Conservation (phyloP, 495 filamentous ascomycete genomes). For the Durotheca rogersii region DNA sequence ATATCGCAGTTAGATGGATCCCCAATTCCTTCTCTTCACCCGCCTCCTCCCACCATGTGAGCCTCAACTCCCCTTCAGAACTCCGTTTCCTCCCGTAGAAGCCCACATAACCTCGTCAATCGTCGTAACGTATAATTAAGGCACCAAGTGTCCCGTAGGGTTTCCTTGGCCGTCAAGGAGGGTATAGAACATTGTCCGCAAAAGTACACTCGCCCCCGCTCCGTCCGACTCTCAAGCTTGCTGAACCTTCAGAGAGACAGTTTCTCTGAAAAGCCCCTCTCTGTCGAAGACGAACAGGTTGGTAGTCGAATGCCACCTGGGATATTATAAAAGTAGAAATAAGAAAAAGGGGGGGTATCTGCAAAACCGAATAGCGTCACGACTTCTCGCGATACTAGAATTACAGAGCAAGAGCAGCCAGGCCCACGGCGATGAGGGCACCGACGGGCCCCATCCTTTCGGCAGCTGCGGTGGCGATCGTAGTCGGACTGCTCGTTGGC, state of each 20-base stretch:
- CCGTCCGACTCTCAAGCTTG: too few relatives aligned
- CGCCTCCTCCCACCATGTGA: slow-evolving; percentile 10
- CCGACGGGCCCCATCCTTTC: slow-evolving; percentile 33
- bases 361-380: slow-evolving; percentile 22
- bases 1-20: slow-evolving; percentile 13
- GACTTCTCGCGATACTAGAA: slow-evolving; percentile 8
- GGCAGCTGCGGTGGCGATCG: slow-evolving; percentile 35
- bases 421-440: slow-evolving; percentile 34
- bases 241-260: too few relatives aligned
- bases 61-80: slow-evolving; percentile 17
- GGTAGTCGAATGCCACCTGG: slow-evolving; percentile 13
- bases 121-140: slow-evolving; percentile 18
- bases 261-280: slow-evolving; percentile 9
- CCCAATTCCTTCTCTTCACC: slow-evolving; percentile 1
- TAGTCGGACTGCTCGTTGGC: slow-evolving; percentile 9
- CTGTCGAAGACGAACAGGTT: too few relatives aligned
- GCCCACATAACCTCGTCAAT: slow-evolving; percentile 27
- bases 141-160: slow-evolving; percentile 20
- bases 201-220: slow-evolving; percentile 14
- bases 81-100: slow-evolving; percentile 12
- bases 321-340: slow-evolving; percentile 14
- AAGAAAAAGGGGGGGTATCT: slow-evolving; percentile 24
- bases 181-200: slow-evolving; percentile 27
- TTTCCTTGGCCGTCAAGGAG: slow-evolving; percentile 26
- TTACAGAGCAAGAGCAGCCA: slow-evolving; percentile 38